These are phyloP conservation scores for Akanthomyces dipterigenus DNA, from an alignment of 2,329 filamentous ascomycete species.

Conservation along the genomic window DNA sequence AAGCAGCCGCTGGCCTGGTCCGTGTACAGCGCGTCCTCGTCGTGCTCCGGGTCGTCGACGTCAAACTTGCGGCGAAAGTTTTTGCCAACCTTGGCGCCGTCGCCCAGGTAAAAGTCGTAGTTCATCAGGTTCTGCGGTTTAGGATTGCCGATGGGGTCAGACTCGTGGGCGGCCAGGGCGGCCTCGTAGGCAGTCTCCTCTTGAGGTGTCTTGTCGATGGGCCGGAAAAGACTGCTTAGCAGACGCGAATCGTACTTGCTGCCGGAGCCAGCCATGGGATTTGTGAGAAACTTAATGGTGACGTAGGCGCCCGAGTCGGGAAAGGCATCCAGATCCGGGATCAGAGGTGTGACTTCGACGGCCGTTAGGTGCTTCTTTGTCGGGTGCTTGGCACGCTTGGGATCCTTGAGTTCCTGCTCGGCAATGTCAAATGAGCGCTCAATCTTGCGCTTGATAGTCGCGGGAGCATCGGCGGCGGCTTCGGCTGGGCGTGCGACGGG, in stretches of 20 bases:
- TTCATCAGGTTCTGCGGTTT: constrained; percentile 53
- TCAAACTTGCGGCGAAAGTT: constrained; percentile 57
- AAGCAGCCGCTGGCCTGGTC: constrained; percentile 46
- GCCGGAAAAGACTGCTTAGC: constrained; percentile 54
- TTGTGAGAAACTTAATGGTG: constrained; percentile 61
- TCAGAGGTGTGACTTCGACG: constrained; percentile 52
- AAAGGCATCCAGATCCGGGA: constrained; percentile 63
- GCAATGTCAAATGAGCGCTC: constrained; percentile 54
- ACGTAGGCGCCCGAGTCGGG: constrained; percentile 64
- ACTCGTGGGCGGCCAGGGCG: constrained; percentile 46
- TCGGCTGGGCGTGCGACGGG: constrained; percentile 45
- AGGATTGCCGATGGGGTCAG: constrained; percentile 49
- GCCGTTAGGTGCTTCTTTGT: constrained; percentile 51
- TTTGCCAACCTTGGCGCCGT: constrained; percentile 38
- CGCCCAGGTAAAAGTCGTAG: constrained; percentile 60
- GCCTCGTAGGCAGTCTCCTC: constrained; percentile 46
- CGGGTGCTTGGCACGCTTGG: constrained; percentile 49
- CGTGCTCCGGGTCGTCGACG: constrained; percentile 46
- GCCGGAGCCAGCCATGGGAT: constrained; percentile 47
- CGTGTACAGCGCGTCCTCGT: constrained; percentile 49
- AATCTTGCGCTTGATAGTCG: constrained; percentile 62
- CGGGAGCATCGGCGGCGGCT: constrained; percentile 54
- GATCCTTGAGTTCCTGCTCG: constrained; percentile 46
- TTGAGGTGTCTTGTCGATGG: constrained; percentile 47
- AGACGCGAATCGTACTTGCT: constrained; percentile 54